Conservation (phyloP, 495 filamentous ascomycete species). For the Cercophora sp. region DNA sequence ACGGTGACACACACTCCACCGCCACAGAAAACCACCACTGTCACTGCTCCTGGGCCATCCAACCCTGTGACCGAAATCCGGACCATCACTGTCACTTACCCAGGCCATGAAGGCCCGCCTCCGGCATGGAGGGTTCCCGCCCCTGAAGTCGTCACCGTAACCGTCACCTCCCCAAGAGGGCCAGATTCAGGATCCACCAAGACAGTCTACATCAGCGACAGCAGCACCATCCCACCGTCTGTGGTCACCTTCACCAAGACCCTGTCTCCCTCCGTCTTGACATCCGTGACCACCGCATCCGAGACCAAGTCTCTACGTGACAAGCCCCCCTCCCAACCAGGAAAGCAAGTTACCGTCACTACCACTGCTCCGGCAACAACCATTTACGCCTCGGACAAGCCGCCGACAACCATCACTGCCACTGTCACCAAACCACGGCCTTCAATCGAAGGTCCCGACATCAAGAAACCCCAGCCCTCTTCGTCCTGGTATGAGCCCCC, state of each 20-base stretch:
- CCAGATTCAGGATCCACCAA: background rate
- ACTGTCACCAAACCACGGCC: background rate
- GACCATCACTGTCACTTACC: slow-evolving; percentile 5
- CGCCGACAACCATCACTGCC: background rate
- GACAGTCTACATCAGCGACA: slow-evolving; percentile 13
- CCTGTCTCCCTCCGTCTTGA: background rate
- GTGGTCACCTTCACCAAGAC: slow-evolving; percentile 7
- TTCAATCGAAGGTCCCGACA: background rate
- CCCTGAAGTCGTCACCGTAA: background rate
- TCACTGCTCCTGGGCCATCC: no score
- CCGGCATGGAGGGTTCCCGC: background rate
- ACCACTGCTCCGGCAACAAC: background rate
- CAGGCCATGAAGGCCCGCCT: background rate
- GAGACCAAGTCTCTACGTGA: background rate
- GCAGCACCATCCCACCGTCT: background rate
- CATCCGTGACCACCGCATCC: background rate
- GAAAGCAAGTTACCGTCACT: background rate
- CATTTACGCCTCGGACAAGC: background rate
- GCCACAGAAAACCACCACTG: background rate
- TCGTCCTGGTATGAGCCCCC: background rate
- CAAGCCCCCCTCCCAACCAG: background rate
- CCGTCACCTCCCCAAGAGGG: background rate
- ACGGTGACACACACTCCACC: background rate
- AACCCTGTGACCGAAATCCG: no score
- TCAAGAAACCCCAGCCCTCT: background rate